These are phyloP conservation scores for Pseudoscleropodium purum DNA, from an alignment of 225 moss, liverwort and hornwort species.

Conservation along the genomic window DNA sequence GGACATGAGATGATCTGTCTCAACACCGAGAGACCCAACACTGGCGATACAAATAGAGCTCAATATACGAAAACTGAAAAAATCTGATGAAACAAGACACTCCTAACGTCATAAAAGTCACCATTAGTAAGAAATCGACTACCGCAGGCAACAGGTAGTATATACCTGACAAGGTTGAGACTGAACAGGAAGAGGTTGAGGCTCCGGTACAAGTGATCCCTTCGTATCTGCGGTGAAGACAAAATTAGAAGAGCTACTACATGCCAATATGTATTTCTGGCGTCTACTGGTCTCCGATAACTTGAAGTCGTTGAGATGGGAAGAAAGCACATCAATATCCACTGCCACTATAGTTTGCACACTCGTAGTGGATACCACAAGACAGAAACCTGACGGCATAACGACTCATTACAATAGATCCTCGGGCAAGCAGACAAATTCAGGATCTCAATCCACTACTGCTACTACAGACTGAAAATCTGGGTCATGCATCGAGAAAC, in stretches of 20 bases:
- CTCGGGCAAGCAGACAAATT: neutral
- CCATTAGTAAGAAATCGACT: neutral
- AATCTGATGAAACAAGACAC: neutral
- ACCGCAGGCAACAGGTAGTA: neutral
- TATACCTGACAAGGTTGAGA: conserved; percentile 27
- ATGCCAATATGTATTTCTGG: neutral
- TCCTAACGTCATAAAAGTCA: neutral
- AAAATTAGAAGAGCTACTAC: neutral
- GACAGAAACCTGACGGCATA: neutral
- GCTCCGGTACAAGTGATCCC: conserved; percentile 23
- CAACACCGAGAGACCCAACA: neutral
- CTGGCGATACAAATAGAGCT: neutral
- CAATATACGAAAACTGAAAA: neutral
- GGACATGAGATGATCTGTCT: neutral
- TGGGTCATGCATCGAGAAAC: neutral
- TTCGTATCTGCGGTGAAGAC: neutral
- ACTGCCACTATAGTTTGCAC: neutral
- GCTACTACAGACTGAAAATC: neutral
- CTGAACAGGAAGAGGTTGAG: conserved; percentile 4
- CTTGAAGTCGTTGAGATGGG: neutral
- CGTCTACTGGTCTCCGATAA: neutral
- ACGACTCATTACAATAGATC: neutral
- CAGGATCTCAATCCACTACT: neutral
- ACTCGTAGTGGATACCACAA: neutral
- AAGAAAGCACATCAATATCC: neutral